These are phyloP conservation scores for Xylaria sp. DNA, from an alignment of 2,329 filamentous ascomycete species.

Conservation along the genomic window DNA sequence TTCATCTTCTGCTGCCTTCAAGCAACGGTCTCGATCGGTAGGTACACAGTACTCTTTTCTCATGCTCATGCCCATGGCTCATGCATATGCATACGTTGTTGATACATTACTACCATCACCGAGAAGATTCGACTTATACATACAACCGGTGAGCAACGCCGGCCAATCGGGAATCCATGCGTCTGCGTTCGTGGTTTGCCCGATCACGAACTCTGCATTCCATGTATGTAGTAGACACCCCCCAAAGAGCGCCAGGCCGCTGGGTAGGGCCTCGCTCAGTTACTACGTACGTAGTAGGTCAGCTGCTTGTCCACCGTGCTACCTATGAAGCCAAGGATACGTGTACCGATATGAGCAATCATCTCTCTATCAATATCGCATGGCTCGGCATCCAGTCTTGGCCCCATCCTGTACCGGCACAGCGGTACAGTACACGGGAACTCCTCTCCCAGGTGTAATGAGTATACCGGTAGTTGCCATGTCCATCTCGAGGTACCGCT, in stretches of 20 bases:
- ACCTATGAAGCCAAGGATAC: constrained; percentile 16
- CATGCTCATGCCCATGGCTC: background rate
- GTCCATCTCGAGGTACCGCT: background rate
- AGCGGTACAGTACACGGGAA: constrained; percentile 8
- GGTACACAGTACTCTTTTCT: background rate
- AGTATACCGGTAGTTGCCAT: background rate
- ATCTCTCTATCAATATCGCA: constrained; percentile 22
- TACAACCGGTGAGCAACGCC: constrained; percentile 35
- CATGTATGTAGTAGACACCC: constrained; percentile 2
- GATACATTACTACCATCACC: constrained; percentile 19
- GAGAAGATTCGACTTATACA: constrained; percentile 25
- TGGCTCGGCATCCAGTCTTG: constrained; percentile 13
- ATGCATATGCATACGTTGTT: constrained; percentile 24
- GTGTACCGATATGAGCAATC: constrained; percentile 34
- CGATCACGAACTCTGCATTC: constrained; percentile 24
- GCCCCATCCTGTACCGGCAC: constrained; percentile 16
- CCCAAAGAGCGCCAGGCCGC: constrained; percentile 3
- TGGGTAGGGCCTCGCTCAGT: constrained; percentile 7
- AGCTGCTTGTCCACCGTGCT: constrained; percentile 33
- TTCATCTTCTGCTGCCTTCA: background rate
- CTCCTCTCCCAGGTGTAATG: background rate
- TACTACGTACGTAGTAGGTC: constrained; percentile 6
- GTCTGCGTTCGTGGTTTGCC: constrained; percentile 21
- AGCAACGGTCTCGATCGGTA: background rate
- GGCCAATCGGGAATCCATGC: constrained; percentile 34